These are phyloP conservation scores for Geotrichum citri-aurantii DNA, from an alignment of 1,139 yeast species.

Conservation along the genomic window DNA sequence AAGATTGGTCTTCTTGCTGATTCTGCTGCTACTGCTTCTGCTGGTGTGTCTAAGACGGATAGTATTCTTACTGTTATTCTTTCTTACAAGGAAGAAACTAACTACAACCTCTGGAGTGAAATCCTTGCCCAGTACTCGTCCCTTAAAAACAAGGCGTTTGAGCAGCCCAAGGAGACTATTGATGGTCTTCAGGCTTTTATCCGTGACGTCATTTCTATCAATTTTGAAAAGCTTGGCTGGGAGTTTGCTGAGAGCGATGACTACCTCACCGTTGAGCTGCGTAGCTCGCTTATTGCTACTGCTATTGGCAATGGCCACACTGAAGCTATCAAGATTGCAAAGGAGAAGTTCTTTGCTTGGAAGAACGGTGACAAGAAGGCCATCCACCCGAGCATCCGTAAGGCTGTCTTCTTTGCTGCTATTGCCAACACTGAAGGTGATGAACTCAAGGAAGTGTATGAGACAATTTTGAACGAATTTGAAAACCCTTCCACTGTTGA, in stretches of 20 bases:
- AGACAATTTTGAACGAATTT: conserved; percentile 46
- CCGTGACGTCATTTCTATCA: conserved; percentile 42
- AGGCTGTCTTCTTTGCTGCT: conserved; percentile 51
- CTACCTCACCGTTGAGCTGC: conserved; percentile 48
- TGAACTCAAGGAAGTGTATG: conserved; percentile 41
- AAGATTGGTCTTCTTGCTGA: conserved; percentile 66
- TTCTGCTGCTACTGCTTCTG: conserved; percentile 47
- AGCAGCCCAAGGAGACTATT: conserved; percentile 38
- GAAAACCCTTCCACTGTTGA: conserved; percentile 55
- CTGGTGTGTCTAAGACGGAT: conserved; percentile 52
- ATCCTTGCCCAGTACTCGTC: conserved; percentile 44
- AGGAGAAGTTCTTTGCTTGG: conserved; percentile 41
- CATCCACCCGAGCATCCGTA: conserved; percentile 53
- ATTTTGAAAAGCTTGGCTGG: conserved; percentile 40
- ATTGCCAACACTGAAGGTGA: conserved; percentile 42
- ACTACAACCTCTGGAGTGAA: conserved; percentile 62
- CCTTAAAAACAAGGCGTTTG: conserved; percentile 47
- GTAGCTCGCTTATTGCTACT: conserved; percentile 46
- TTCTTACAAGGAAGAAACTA: conserved; percentile 45
- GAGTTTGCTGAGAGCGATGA: conserved; percentile 35
- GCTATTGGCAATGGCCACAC: conserved; percentile 50
- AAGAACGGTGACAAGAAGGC: conserved; percentile 34
- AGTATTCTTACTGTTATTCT: conserved; percentile 45
- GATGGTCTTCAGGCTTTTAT: conserved; percentile 41
- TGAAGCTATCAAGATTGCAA: conserved; percentile 46